Evolutionary conservation across 2,329 filamentous ascomycete species (phyloP).

Genomic region (Fusarium sp.): DNA sequence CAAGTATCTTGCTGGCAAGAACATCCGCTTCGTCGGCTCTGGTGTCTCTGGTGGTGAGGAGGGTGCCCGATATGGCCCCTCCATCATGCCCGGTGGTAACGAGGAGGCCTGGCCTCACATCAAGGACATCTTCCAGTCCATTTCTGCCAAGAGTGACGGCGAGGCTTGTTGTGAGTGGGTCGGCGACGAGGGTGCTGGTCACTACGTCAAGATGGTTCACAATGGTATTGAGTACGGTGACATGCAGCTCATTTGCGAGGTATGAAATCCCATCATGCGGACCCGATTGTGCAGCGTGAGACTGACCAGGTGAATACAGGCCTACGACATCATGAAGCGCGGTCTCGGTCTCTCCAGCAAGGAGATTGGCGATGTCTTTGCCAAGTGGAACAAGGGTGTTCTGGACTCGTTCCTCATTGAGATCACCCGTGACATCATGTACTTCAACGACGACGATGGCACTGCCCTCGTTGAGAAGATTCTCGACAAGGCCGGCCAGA

Average conservation of each 20-base stretch:
- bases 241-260: constrained; percentile 99
- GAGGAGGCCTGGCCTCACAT: constrained; percentile 98
- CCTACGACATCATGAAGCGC: constrained; percentile 99
- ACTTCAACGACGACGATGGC: constrained; percentile 96
- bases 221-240: constrained; percentile 99
- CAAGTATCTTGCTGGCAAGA: constrained; percentile 86
- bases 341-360: constrained; percentile 88
- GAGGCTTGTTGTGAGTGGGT: constrained; percentile 99
- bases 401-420: constrained; percentile 99
- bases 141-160: constrained; percentile 95
- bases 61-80: constrained; percentile 96
- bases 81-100: constrained; percentile 98
- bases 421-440: constrained; percentile 98
- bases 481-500: constrained; percentile 97
- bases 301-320: constrained; percentile 63
- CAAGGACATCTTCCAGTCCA: constrained; percentile 99
- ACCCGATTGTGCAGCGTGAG: not conserved
- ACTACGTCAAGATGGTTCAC: constrained; percentile 99
- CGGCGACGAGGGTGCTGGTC: constrained; percentile 97
- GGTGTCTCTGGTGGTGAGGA: constrained; percentile 99
- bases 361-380: constrained; percentile 95
- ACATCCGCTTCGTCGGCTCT: constrained; percentile 93
- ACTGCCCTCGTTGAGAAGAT: constrained; percentile 97
- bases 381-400: constrained; percentile 98
- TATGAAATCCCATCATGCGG: constrained; percentile 55